Evolutionary conservation across 2,329 filamentous ascomycete genomes (phyloP).

Genomic region (Teratosphaeria gauchensis): DNA sequence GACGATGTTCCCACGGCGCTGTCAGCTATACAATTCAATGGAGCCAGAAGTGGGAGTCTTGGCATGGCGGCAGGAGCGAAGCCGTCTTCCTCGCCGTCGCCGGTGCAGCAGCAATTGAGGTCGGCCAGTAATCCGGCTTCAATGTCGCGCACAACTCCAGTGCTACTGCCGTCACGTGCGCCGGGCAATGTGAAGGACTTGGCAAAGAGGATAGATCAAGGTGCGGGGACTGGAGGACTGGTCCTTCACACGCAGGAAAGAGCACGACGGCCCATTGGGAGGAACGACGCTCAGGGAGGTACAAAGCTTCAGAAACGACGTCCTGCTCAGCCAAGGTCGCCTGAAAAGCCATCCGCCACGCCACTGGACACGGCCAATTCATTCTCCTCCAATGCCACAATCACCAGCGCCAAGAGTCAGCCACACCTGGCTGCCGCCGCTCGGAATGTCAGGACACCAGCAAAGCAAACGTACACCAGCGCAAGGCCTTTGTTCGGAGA

Average conservation of each 20-base stretch:
- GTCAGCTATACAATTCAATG: neutral
- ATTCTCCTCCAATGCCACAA: slow-evolving; percentile 17
- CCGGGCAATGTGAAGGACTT: slow-evolving; percentile 58
- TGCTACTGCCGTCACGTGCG: slow-evolving; percentile 19
- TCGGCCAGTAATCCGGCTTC: slow-evolving; percentile 5
- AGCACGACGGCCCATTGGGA: slow-evolving; percentile 16
- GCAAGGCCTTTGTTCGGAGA: slow-evolving; percentile 63
- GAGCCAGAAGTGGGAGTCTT: neutral
- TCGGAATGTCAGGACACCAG: slow-evolving; percentile 10
- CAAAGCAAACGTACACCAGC: slow-evolving; percentile 8
- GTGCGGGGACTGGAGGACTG: slow-evolving; percentile 8
- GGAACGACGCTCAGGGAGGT: slow-evolving; percentile 12
- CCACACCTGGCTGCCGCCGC: slow-evolving; percentile 18
- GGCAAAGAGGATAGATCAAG: slow-evolving; percentile 66
- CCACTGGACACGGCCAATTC: slow-evolving; percentile 20
- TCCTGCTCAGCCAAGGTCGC: slow-evolving; percentile 15
- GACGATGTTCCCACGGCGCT: neutral
- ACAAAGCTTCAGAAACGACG: slow-evolving; percentile 19
- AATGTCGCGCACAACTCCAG: slow-evolving; percentile 20
- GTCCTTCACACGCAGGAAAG: slow-evolving; percentile 6
- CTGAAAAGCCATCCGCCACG: slow-evolving; percentile 17
- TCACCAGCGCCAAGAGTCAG: slow-evolving; percentile 17
- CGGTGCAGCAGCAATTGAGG: slow-evolving; percentile 1
- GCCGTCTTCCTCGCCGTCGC: slow-evolving; percentile 1
- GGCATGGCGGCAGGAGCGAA: neutral